Evolutionary conservation across 2,329 filamentous ascomycete species (phyloP).

Genomic region (Macrophomina pseudophaseolina): DNA sequence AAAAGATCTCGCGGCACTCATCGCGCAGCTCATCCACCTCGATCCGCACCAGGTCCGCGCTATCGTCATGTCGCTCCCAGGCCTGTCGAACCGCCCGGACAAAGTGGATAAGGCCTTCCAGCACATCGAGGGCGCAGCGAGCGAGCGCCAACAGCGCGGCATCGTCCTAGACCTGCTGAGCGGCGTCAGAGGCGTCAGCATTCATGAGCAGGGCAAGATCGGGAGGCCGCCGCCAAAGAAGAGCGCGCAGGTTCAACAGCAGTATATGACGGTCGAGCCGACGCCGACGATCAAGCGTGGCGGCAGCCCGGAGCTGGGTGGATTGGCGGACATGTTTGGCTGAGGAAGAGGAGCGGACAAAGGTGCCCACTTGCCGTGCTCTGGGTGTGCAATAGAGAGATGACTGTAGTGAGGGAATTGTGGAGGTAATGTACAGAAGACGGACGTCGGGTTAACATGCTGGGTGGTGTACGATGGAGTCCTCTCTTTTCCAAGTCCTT

Average conservation of each 20-base stretch:
- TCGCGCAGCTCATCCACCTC: slow-evolving; percentile 80
- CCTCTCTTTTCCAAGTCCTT: background rate
- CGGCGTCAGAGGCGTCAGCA: slow-evolving; percentile 85
- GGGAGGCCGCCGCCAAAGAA: slow-evolving; percentile 41
- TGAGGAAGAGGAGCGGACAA: background rate
- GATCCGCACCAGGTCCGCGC: slow-evolving; percentile 69
- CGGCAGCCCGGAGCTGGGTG: slow-evolving; percentile 48
- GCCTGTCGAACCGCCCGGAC: slow-evolving; percentile 63
- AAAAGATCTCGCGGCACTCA: slow-evolving; percentile 85
- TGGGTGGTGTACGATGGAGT: background rate
- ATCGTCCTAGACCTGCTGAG: slow-evolving; percentile 84
- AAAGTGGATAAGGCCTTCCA: slow-evolving; percentile 65
- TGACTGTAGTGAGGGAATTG: too few species aligned
- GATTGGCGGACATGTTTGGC: slow-evolving; percentile 53
- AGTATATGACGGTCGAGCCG: slow-evolving; percentile 51
- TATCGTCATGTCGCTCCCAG: slow-evolving; percentile 80
- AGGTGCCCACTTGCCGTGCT: too few species aligned
- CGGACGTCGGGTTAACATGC: background rate
- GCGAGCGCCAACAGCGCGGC: slow-evolving; percentile 76
- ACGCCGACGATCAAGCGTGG: slow-evolving; percentile 44
- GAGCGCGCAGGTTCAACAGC: slow-evolving; percentile 42
- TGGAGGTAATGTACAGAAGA: background rate
- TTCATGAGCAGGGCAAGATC: slow-evolving; percentile 91
- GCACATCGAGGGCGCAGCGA: slow-evolving; percentile 45
- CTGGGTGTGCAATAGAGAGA: background rate